Evolutionary conservation across 1,139 yeast genomes (phyloP).

Genomic region (Trichomonascaceae sp.): DNA sequence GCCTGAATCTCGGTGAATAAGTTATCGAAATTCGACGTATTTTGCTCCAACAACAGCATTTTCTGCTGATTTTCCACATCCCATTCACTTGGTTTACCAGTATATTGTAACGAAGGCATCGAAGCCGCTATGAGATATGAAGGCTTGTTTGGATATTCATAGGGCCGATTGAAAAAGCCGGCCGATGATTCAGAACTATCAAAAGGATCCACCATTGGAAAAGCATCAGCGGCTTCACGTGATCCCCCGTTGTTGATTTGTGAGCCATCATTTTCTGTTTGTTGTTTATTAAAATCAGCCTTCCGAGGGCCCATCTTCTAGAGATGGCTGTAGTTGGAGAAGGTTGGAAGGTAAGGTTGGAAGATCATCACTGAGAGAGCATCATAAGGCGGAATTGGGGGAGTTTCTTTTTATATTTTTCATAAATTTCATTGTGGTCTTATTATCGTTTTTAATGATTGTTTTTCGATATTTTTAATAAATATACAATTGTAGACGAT

Average conservation of each 20-base stretch:
- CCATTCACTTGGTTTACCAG: conserved; percentile 37
- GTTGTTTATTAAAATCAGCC: not conserved
- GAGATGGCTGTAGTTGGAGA: not conserved
- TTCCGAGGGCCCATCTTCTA: not conserved
- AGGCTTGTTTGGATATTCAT: not conserved
- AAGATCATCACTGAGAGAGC: not conserved
- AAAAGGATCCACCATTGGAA: not conserved
- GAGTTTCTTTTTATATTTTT: not conserved
- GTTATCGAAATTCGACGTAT: conserved; percentile 41
- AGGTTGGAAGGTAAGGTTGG: not conserved
- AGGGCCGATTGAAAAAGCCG: not conserved
- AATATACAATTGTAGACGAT: too few relatives aligned
- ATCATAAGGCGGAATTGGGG: not conserved
- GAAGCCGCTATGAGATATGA: conserved; percentile 1
- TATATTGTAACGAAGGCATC: not conserved
- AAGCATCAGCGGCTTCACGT: not conserved
- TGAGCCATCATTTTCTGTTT: not conserved
- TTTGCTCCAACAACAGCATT: conserved; percentile 40
- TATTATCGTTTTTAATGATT: too few relatives aligned
- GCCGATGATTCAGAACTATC: not conserved
- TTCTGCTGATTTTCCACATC: conserved; percentile 49
- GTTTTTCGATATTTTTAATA: too few relatives aligned
- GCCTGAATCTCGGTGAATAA: conserved; percentile 53
- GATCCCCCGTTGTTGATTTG: not conserved
- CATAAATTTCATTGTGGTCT: too few relatives aligned